Percentiles rank a stretch among this genome's conserved stretches.
Evolutionary conservation across 345 rosid genomes (phyloP).

Genomic region (Populus davidiana): DNA sequence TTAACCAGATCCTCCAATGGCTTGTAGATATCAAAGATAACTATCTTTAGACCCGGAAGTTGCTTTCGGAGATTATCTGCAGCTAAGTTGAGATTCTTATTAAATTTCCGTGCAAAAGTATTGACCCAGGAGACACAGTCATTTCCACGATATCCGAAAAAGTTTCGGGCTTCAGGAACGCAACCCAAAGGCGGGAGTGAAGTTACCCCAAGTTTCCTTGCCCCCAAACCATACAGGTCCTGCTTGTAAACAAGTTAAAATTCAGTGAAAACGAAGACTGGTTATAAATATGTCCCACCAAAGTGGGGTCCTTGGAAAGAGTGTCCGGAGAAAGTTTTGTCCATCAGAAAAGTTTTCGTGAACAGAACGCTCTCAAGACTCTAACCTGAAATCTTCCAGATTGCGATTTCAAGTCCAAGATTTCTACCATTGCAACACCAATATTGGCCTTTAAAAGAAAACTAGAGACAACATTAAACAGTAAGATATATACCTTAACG

Average conservation of each 20-base stretch:
- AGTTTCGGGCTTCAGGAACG: constrained; percentile 69
- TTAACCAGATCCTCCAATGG: constrained; percentile 61
- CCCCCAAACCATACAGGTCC: constrained; percentile 64
- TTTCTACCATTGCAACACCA: too few relatives aligned
- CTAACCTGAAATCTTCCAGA: too few relatives aligned
- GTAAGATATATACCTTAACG: constrained; percentile 42
- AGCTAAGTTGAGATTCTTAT: constrained; percentile 60
- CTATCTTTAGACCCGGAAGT: constrained; percentile 65
- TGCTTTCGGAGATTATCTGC: constrained; percentile 60
- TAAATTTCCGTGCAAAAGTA: constrained; percentile 61
- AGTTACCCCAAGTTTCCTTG: constrained; percentile 80
- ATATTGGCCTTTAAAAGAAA: too few relatives aligned
- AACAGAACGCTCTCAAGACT: background rate
- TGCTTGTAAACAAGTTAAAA: constrained; percentile 17
- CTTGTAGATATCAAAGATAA: constrained; percentile 67
- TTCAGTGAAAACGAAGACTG: background rate
- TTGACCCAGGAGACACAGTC: constrained; percentile 72
- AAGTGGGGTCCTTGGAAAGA: too few relatives aligned
- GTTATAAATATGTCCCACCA: background rate
- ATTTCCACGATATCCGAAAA: constrained; percentile 55
- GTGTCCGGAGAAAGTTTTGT: too few relatives aligned
- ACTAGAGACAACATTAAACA: background rate
- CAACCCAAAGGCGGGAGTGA: constrained; percentile 91
- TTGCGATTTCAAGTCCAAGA: too few relatives aligned
- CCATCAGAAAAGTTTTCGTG: background rate